Conservation (phyloP, 768 basidiomycete species). For the Butyriboletus loyo region DNA sequence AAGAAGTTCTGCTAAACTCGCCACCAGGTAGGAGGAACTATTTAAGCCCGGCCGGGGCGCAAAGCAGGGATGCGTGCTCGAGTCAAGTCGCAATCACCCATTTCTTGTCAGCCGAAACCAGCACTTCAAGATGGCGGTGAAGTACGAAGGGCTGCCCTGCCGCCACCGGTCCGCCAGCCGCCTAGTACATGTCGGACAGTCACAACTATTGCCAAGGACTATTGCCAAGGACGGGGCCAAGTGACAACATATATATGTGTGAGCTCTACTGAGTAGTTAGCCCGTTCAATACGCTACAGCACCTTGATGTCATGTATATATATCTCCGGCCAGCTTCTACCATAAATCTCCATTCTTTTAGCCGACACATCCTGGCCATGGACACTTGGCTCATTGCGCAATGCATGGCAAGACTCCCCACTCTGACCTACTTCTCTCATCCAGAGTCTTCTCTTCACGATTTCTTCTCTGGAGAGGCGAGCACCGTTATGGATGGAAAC, state of each 20-base stretch:
- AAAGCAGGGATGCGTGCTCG: too few species aligned
- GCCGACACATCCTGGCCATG: neutral
- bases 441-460: conserved; percentile 11
- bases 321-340: neutral
- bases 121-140: neutral
- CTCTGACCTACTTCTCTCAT: conserved; percentile 11
- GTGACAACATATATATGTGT: neutral
- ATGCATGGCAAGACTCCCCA: conserved; percentile 12
- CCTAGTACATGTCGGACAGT: neutral
- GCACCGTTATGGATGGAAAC: neutral
- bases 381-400: conserved; percentile 9
- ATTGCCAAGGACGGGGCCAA: neutral
- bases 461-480: conserved; percentile 10
- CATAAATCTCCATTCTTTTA: neutral
- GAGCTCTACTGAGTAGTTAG: neutral
- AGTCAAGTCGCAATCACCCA: neutral
- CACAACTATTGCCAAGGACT: neutral
- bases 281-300: neutral
- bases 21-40: neutral
- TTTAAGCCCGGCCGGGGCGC: neutral
- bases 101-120: neutral
- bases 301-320: neutral
- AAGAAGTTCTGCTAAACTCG: neutral
- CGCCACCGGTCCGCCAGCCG: neutral
- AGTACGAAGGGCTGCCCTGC: neutral